Percentiles rank a stretch among this genome's conserved stretches.
Conservation (phyloP, 306 rosid genomes). For the Malus sylvestris region DNA sequence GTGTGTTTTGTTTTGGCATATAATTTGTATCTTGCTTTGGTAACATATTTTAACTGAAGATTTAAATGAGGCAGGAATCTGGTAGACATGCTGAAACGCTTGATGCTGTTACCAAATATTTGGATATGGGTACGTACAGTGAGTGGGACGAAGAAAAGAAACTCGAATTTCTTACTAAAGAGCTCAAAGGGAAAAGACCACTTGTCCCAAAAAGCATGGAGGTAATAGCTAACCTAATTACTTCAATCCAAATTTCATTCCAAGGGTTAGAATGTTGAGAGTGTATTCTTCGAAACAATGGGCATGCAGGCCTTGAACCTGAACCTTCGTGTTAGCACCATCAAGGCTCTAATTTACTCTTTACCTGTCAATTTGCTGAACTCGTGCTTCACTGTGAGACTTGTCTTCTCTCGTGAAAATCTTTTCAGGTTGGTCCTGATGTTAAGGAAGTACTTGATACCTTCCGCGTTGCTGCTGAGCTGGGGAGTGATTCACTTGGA, state of each 20-base stretch:
- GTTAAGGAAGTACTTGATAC: slow-evolving; percentile 78
- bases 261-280: not conserved
- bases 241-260: not conserved
- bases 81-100: slow-evolving; percentile 87
- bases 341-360: not conserved
- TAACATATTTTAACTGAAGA: slow-evolving; percentile 10
- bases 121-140: slow-evolving; percentile 82
- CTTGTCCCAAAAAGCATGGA: slow-evolving; percentile 71
- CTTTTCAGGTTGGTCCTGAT: slow-evolving; percentile 65
- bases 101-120: slow-evolving; percentile 66
- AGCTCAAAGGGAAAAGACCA: slow-evolving; percentile 91
- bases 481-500: slow-evolving; percentile 81
- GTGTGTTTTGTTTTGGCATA: slow-evolving; percentile 25
- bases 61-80: slow-evolving; percentile 58
- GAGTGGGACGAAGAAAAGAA: slow-evolving; percentile 97
- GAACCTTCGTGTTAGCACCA: not conserved
- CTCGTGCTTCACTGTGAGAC: not conserved
- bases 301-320: not conserved
- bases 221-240: slow-evolving; percentile 30
- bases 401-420: not conserved
- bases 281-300: not conserved
- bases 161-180: slow-evolving; percentile 67
- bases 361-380: not conserved
- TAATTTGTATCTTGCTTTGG: slow-evolving; percentile 2
- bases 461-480: slow-evolving; percentile 77